Base-by-base conservation (phyloP, 2,329 filamentous ascomycete species). In the Xylariales sp. region DNA sequence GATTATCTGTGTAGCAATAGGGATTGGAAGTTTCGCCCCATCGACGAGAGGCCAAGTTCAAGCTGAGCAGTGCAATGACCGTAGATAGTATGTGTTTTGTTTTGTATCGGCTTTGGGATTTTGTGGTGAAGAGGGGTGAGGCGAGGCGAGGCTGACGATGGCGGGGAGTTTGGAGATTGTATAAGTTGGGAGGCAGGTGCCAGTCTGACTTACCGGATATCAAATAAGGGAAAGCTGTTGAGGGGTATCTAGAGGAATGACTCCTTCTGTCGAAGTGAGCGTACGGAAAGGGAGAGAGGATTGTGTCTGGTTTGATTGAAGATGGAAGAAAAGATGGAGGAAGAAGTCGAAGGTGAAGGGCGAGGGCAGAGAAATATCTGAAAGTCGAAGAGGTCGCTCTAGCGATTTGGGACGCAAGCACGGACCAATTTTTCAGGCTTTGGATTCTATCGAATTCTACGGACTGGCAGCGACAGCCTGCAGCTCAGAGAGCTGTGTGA, bases 391-490 rank as follows among this genome's bases (percentile, higher is more conserved):
- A 65, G 53, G 49, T 18, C 48, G 69, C 56, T 62, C 62, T 34
- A 54, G 63, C 67, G 58, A 23, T 56, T 56, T 53, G 62, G 65
- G 50, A 53, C 48, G 53, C 23, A 65, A 72, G 75, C 73, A 75
- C 74, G 71, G 75, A 73, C 75, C 75, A 72, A 67, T 73, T 67
- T 67, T 68, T 50, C 55, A 53, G 43, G 50, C 54, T 65, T 59
- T 66, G 62, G 75, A 76, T 77, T 77, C 75, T 77, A 77, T 77
- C 63, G 74, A 77, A 77, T 77, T 77, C 75, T 73, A 77, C 73
- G 75, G 71, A 71, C 68, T 69, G 64, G 72, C 69, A 74, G 62
- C 34, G 28, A 62, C 72, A 69, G 65, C 65, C 66, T 66, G 64
- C 62, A 58, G 52, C 43, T 50, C 36, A 34, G 12, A 52, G 68